A percentile compares a stretch with the other conserved stretches of the same genome.
Conservation (phyloP, 192 early-diverging fungal species). For the Diversispora eburnea region DNA sequence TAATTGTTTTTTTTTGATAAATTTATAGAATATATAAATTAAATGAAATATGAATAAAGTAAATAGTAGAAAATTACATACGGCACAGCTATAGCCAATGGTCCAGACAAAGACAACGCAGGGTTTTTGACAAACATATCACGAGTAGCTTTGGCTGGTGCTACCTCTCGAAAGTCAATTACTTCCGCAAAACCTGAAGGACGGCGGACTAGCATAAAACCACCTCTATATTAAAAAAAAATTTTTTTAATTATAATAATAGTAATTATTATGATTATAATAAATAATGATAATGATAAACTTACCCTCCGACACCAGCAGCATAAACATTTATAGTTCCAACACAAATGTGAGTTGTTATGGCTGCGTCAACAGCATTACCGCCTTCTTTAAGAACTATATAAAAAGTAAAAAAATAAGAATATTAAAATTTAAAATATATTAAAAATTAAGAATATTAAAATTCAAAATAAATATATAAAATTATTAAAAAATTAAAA, state of each 20-base stretch:
- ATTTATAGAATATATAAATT: too few relatives aligned
- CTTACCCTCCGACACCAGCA: conserved; percentile 78
- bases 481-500: background rate
- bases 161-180: background rate
- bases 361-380: conserved; percentile 82
- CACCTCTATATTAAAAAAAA: background rate
- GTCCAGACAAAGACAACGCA: background rate
- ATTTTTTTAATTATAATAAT: background rate
- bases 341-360: conserved; percentile 82
- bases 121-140: background rate
- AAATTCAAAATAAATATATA: background rate
- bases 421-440: background rate
- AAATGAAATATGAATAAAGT: too few relatives aligned
- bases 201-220: background rate
- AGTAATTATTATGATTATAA: background rate
- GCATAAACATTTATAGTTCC: conserved; percentile 83
- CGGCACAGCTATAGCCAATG: background rate
- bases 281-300: background rate
- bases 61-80: too few relatives aligned
- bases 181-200: background rate
- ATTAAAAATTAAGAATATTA: background rate
- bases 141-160: background rate
- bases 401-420: background rate
- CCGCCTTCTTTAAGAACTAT: conserved; percentile 76
- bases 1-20: too few relatives aligned